Conservation (phyloP, 495 filamentous ascomycete species). For the Xylaria bambusicola region DNA sequence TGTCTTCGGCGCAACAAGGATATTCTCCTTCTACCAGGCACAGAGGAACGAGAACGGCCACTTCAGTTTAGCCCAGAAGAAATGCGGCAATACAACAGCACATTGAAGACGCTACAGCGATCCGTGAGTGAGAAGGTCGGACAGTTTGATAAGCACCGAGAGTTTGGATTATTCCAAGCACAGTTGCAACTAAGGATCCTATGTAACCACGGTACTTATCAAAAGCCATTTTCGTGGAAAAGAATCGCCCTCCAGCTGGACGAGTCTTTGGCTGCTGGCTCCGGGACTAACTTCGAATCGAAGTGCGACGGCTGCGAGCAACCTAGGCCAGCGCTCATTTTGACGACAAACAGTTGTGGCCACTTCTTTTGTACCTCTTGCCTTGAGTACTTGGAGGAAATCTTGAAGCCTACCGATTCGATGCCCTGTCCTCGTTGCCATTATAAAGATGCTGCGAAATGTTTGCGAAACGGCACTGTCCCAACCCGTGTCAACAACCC, state of each 20-base stretch:
- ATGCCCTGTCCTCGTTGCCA: background rate
- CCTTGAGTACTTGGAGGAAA: conserved; percentile 19
- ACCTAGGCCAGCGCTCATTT: conserved; percentile 26
- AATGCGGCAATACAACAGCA: conserved; percentile 35
- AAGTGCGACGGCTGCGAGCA: conserved; percentile 28
- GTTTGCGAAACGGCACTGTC: background rate
- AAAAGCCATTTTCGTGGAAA: conserved; percentile 40
- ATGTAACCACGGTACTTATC: conserved; percentile 51
- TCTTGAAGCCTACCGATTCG: background rate
- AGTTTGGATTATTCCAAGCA: conserved; percentile 42
- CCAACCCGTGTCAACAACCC: background rate
- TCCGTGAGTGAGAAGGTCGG: conserved; percentile 33
- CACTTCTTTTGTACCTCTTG: conserved; percentile 39
- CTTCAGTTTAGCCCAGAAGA: conserved; percentile 35
- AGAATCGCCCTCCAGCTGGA: conserved; percentile 29
- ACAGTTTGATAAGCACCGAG: conserved; percentile 24
- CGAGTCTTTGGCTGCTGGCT: conserved; percentile 23
- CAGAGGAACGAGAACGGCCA: conserved; percentile 12
- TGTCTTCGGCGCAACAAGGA: conserved; percentile 42
- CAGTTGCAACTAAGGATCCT: conserved; percentile 46
- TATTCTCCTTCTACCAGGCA: conserved; percentile 42
- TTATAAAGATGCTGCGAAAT: background rate
- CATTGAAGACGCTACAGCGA: conserved; percentile 33
- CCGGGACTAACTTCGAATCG: conserved; percentile 23
- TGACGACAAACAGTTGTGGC: conserved; percentile 27